phyloP scores from a whole-genome alignment of 164 flowering plant species.

The Vitis labrusca region DNA sequence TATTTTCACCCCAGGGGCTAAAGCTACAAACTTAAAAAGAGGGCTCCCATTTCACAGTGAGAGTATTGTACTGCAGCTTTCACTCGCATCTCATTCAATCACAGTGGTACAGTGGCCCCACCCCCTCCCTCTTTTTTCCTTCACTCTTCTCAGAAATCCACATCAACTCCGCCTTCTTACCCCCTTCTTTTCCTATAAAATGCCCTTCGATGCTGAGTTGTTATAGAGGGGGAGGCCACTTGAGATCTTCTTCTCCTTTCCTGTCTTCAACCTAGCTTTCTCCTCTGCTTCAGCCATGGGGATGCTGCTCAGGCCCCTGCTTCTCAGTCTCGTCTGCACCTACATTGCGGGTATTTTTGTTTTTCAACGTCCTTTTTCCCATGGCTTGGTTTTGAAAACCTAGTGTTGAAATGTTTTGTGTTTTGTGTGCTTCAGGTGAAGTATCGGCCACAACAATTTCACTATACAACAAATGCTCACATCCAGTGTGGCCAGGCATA shows the following conservation, averaged over 20 bases:
- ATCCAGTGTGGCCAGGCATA: conserved; percentile 93
- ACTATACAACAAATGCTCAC: conserved; percentile 67
- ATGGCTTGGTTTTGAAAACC: no score
- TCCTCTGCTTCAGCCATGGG: conserved; percentile 21
- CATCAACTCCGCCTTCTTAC: no score
- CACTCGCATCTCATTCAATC: no score
- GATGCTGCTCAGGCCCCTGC: conserved; percentile 12
- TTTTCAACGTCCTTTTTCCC: neutral
- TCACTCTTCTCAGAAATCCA: no score
- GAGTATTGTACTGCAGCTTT: no score
- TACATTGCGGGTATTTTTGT: neutral
- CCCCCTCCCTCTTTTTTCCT: no score
- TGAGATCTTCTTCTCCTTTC: neutral
- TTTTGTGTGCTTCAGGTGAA: conserved; percentile 13
- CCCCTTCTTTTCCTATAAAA: no score
- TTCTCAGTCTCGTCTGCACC: neutral
- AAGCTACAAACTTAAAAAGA: no score
- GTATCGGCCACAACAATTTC: conserved; percentile 60
- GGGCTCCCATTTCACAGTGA: no score
- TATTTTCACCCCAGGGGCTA: no score
- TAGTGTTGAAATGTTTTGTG: no score
- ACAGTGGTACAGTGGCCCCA: no score
- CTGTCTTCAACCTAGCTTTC: neutral
- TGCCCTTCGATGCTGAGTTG: neutral
- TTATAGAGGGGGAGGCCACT: neutral